Evolutionary conservation across 2,329 filamentous ascomycete genomes (phyloP).

Genomic region (Eutypa lata): DNA sequence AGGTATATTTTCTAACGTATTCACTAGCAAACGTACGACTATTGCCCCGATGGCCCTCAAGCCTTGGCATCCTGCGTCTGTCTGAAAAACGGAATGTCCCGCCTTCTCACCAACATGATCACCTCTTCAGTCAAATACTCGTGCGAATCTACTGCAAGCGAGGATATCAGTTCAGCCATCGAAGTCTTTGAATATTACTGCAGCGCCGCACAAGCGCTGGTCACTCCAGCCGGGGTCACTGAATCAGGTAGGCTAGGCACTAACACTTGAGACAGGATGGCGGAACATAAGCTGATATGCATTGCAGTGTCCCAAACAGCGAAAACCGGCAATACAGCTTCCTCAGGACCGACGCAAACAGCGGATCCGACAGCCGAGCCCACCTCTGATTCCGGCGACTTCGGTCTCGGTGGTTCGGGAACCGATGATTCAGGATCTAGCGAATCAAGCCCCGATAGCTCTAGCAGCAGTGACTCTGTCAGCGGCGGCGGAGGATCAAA

Average conservation of each 20-base stretch:
- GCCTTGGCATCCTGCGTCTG: slow-evolving; percentile 52
- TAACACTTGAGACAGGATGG: slow-evolving; percentile 5
- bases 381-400: neutral
- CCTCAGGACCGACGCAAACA: slow-evolving; percentile 12
- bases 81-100: slow-evolving; percentile 45
- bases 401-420: neutral
- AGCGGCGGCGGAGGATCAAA: slow-evolving; percentile 4
- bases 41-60: slow-evolving; percentile 44
- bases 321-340: slow-evolving; percentile 7
- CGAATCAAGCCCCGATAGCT: slow-evolving; percentile 21
- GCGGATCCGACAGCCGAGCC: slow-evolving; percentile 1
- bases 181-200: slow-evolving; percentile 46
- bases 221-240: slow-evolving; percentile 37
- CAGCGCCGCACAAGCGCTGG: slow-evolving; percentile 42
- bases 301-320: slow-evolving; percentile 21
- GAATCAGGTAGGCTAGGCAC: slow-evolving; percentile 29
- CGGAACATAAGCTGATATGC: slow-evolving; percentile 12
- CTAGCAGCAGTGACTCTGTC: slow-evolving; percentile 28
- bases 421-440: slow-evolving; percentile 25
- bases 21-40: slow-evolving; percentile 32
- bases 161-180: slow-evolving; percentile 45
- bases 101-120: slow-evolving; percentile 39
- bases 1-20: slow-evolving; percentile 3
- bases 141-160: slow-evolving; percentile 42
- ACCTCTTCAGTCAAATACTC: slow-evolving; percentile 40